phyloP scores from a whole-genome alignment of 768 basidiomycete genomes.

The Lactarius indigo region DNA sequence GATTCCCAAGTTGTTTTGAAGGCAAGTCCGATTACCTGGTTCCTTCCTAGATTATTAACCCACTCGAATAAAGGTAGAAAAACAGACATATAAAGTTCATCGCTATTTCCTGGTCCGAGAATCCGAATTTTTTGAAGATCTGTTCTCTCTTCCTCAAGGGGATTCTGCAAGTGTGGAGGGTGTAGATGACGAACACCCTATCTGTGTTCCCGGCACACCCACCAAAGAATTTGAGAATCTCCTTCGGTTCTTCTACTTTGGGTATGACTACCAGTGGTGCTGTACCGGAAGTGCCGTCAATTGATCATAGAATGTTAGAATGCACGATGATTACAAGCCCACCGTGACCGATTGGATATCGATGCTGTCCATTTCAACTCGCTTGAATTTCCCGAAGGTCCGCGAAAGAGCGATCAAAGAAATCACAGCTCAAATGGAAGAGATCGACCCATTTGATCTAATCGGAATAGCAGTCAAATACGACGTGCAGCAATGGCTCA shows the following conservation, averaged over 20 bases:
- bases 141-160: constrained; percentile 25
- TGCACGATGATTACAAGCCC: constrained; percentile 9
- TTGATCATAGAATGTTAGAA: constrained; percentile 10
- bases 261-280: constrained; percentile 11
- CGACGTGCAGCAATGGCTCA: constrained; percentile 26
- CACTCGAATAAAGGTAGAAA: constrained; percentile 18
- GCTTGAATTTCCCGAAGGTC: constrained; percentile 20
- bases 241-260: constrained; percentile 25
- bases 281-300: neutral
- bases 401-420: constrained; percentile 23
- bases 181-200: constrained; percentile 23
- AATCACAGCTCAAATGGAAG: constrained; percentile 7
- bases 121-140: constrained; percentile 23
- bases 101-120: constrained; percentile 23
- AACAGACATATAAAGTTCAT: constrained; percentile 26
- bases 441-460: constrained; percentile 23
- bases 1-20: constrained; percentile 13
- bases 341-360: constrained; percentile 23
- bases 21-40: neutral
- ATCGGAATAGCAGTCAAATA: constrained; percentile 25
- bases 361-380: constrained; percentile 23
- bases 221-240: constrained; percentile 23
- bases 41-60: neutral
- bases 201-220: constrained; percentile 20
- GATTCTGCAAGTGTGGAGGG: constrained; percentile 22